Evolutionary conservation across 2,329 filamentous ascomycete genomes (phyloP).

Genomic region (Leptosphaerulina australis): DNA sequence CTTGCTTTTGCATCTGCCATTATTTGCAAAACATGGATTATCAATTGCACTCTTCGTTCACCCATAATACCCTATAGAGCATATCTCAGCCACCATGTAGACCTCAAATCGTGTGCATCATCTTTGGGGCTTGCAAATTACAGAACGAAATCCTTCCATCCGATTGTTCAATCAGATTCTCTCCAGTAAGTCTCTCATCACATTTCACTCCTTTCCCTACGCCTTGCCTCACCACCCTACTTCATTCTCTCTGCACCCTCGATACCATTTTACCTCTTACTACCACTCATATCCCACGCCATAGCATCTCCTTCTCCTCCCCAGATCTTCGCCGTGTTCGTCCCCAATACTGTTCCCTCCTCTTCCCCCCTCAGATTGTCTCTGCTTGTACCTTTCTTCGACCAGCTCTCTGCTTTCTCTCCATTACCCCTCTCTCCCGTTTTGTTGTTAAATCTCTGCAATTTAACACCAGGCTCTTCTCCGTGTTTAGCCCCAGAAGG

Average conservation of each 20-base stretch:
- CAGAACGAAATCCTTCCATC: too few species aligned
- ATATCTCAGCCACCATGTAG: too few species aligned
- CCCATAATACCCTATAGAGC: too few species aligned
- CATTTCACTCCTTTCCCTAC: background rate
- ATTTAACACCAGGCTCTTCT: background rate
- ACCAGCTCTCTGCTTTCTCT: constrained; percentile 27
- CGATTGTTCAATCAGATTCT: too few species aligned
- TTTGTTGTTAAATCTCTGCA: constrained; percentile 4
- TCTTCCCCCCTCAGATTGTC: background rate
- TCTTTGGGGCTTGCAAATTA: too few species aligned
- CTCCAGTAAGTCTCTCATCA: too few species aligned
- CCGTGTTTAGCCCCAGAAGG: background rate
- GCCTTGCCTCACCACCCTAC: background rate
- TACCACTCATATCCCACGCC: background rate
- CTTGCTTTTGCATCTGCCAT: too few species aligned
- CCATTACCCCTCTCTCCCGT: constrained; percentile 18
- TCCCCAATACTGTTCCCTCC: background rate
- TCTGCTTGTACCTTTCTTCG: constrained; percentile 9
- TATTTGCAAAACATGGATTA: too few species aligned
- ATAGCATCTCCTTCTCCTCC: background rate
- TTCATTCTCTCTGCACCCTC: background rate
- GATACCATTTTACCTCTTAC: background rate
- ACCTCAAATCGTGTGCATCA: too few species aligned
- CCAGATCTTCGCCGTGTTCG: background rate
- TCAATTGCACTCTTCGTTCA: too few species aligned